Evolutionary conservation across 2,329 filamentous ascomycete species (phyloP).

Genomic region (Bipolaris bicolor): DNA sequence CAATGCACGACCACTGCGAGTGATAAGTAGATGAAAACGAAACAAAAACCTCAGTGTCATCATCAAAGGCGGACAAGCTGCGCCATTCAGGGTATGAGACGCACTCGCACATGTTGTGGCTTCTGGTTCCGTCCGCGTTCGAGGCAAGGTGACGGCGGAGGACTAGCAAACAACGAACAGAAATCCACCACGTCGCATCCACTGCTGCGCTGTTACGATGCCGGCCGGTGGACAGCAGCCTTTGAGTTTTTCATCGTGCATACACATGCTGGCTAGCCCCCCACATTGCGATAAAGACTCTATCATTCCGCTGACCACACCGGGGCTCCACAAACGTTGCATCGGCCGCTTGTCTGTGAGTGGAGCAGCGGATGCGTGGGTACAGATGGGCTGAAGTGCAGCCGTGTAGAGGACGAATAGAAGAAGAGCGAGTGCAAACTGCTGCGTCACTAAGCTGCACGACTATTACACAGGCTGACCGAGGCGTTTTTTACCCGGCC

Average conservation of each 20-base stretch:
- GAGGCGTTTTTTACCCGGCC: not conserved
- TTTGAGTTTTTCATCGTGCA: constrained; percentile 30
- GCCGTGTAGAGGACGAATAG: constrained; percentile 13
- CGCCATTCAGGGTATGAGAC: not conserved
- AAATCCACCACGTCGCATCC: constrained; percentile 28
- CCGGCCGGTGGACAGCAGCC: constrained; percentile 19
- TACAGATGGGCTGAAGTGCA: constrained; percentile 20
- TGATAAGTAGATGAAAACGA: not conserved
- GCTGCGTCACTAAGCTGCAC: constrained; percentile 26
- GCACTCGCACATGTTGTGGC: not conserved
- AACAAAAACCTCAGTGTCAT: not conserved
- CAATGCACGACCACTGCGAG: not conserved
- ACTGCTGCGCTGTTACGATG: constrained; percentile 9
- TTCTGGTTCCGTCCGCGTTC: constrained; percentile 3
- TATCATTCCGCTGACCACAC: constrained; percentile 30
- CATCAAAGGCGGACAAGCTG: not conserved
- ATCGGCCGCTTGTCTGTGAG: constrained; percentile 22
- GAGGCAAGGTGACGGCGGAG: constrained; percentile 1
- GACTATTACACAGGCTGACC: not conserved
- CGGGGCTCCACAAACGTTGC: constrained; percentile 30
- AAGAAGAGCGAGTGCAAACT: constrained; percentile 13
- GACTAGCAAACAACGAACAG: constrained; percentile 19
- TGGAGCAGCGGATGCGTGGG: constrained; percentile 26
- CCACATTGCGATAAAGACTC: constrained; percentile 33
- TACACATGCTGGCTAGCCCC: constrained; percentile 22